Evolutionary conservation across 148 eudicot species (phyloP), one percentile per base, ranked within the genome.

Genomic region (Dysphania ambrosioides): DNA sequence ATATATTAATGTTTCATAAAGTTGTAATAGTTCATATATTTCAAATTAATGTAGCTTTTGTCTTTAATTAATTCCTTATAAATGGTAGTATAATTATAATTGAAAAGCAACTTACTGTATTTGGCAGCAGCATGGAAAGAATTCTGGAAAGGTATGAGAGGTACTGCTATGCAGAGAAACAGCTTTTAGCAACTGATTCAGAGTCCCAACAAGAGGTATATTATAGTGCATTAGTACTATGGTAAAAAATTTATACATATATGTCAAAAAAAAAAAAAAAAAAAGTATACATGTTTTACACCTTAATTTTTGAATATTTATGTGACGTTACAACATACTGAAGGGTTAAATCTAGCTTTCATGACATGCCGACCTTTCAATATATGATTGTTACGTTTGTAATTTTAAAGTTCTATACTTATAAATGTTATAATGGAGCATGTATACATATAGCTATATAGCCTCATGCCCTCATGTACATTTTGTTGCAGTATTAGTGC

Each of bases 91-190:
- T 21, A 9, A 38, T 66, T 38, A 10, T 23, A 53, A 30, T 30
- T 30, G 13, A 35, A 34, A 31, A 55, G 34, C 21, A 31, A 1
- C 7, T n/a, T 19, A 4, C 2, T 47, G n/a, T 79, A 23, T 58
- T 4, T 78, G 69, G 49, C 60, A 51, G 68, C 86, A 92, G 97
- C 82, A 88, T 92, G 92, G 93, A 87, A 44, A 73, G 63, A 70
- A 90, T 92, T 72, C 79, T 92, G 77, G 97, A 92, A 81, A 87
- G 88, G 82, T 92, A 92, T 73, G 97, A 92, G 77, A 84, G 91
- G 61, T 85, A 90, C 81, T 83, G 83, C 41, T 79, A 72, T 64
- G 80, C 88, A 35, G 95, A 92, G 77, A 88, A 76, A 30, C 87
- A 80, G 34, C 76, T 85, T 66, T 64, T 71, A 47, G 76, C 76